Base-by-base conservation (phyloP, 202 grass and related monocot genomes). In the Schoenoplectus tabernaemontani region DNA sequence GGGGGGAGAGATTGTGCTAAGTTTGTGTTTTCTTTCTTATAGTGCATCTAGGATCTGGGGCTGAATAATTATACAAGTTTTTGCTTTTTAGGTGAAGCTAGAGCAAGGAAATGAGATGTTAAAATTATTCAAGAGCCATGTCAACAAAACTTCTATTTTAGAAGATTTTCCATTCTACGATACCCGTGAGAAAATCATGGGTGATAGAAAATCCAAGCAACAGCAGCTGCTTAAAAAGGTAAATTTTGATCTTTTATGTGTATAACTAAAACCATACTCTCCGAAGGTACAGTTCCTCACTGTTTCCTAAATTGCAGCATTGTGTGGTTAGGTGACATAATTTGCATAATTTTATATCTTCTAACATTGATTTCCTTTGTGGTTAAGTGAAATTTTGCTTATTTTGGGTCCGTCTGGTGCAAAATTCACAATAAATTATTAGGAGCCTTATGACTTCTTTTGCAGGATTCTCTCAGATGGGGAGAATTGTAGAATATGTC, bases 111-210 rank as follows among this genome's bases (percentile, higher is more conserved):
- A 77, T 43, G 77, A 88, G 68, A 57, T 88, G 19, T 63, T 88
- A 42, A 88, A 81, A 33, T 53, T 84, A 50, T 88, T 84, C 34
- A 88, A 82, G 60, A 83, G 73, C 28, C 82, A 84, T 81, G 78
- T 42, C 33, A 81, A 79, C 69, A 84, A 81, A 54, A 84, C 86
- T 67, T 88, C 82, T 63, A 84, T 88, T 68, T 30, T 88, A 24
- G 86, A 88, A 81, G 86, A 88, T 36, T 88, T 88, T 34, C 46
- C 28, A n/a, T 88, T 88, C 36, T 88, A 88, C 84, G 86, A 88
- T 57, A 81, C 33, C 17, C 82, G 82, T 4, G 72, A 88, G 77
- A 88, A 84, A 73, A 46, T 81, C 39, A 88, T 88, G 77, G 68
- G 67, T 42, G 82, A 88, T 48, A 84, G 77, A 58, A 88, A 59